phyloP scores from a whole-genome alignment of 2,329 filamentous ascomycete genomes.

The Fusarium burgessii region DNA sequence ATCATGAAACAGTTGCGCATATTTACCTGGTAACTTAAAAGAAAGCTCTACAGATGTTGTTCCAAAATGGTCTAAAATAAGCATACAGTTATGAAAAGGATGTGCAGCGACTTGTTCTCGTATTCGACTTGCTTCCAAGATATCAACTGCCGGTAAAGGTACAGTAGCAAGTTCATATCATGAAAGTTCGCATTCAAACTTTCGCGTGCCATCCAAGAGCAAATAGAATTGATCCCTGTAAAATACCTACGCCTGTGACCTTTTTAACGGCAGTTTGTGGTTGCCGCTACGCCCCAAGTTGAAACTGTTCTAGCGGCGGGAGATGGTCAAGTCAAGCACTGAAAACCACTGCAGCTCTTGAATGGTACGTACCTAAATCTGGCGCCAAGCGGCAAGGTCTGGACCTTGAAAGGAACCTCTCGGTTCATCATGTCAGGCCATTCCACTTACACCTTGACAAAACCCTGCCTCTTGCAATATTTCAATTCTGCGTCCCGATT shows the following conservation, averaged over 20 bases:
- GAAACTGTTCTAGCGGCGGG: slow-evolving; percentile 38
- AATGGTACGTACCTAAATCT: slow-evolving; percentile 35
- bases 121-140: neutral
- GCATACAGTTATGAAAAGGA: too few relatives aligned
- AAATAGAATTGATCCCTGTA: slow-evolving; percentile 16
- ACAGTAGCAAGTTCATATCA: neutral
- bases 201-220: slow-evolving; percentile 8
- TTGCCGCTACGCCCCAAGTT: slow-evolving; percentile 22
- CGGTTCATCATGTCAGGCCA: slow-evolving; percentile 46
- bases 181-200: neutral
- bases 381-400: slow-evolving; percentile 41
- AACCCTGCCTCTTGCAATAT: slow-evolving; percentile 41
- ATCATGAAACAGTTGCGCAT: slow-evolving; percentile 12
- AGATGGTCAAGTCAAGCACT: slow-evolving; percentile 10
- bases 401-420: slow-evolving; percentile 36
- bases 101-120: too few relatives aligned
- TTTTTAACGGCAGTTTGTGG: slow-evolving; percentile 39
- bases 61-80: neutral
- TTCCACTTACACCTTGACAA: slow-evolving; percentile 46
- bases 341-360: neutral
- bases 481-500: slow-evolving; percentile 35
- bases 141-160: neutral
- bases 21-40: neutral
- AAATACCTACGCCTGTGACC: slow-evolving; percentile 27
- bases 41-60: neutral